Base-by-base conservation (phyloP, 306 rosid species). In the Dalbergia cultrata region DNA sequence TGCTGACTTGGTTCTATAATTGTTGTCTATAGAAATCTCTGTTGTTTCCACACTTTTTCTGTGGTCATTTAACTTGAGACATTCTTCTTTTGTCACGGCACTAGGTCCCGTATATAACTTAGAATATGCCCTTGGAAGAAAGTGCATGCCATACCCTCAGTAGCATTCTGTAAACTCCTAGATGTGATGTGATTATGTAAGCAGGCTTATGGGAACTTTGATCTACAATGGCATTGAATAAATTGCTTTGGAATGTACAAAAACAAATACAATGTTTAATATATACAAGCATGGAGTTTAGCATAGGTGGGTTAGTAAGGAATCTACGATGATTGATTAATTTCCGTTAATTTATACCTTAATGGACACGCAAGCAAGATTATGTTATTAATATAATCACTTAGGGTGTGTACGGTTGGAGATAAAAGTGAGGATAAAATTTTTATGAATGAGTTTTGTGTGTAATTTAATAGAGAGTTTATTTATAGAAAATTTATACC, bases 11-110 rank as follows among this genome's bases (percentile, higher is more conserved):
- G 67, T 77, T 65, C 72, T 78, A 54, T 60, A 84, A 78, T 58
- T 39, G 73, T 68, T 83, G 83, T 89, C 79, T 72, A 74, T 85
- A 77, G 86, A 76, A 75, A 72, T 71, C 34, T 63, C 67, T 11
- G 33, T 78, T 80, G 68, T 79, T 77, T 72, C 70, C 19, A 12
- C 67, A 6, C 49, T 34, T 31, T 74, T 45, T 10, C n/a, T 84
- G 70, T 78, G 57, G 49, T 75, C 59, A 34, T 44, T 34, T 26
- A 63, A 75, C 61, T 44, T 26, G 11, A 13, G 14, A 45, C 78
- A 77, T 41, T 67, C 73, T 57, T 73, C 64, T 35, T 49, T 26
- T 66, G 76, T 65, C 59, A 44, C 64, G 57, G 77, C 17, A 76
- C 33, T 37, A 47, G 72, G 65, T 50, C 76, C 71, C 76, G 9